These are phyloP conservation scores for Pelargonium exstipulatum DNA, from an alignment of 441 rosid species.

Conservation along the genomic window DNA sequence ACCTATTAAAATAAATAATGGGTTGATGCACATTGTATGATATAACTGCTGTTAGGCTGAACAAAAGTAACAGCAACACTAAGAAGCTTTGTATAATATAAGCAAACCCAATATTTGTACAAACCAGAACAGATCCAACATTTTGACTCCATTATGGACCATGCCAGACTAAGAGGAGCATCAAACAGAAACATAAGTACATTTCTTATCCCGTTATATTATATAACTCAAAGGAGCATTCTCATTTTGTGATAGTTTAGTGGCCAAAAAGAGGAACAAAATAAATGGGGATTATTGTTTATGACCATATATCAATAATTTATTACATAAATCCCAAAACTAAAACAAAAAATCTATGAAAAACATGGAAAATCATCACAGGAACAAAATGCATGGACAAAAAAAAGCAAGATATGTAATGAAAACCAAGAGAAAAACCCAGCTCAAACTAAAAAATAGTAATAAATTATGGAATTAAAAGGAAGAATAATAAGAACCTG, in stretches of 20 bases:
- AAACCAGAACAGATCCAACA: not conserved
- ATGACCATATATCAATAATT: not conserved
- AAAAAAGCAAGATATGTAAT: not conserved
- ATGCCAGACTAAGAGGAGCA: too few species aligned
- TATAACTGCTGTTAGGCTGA: not conserved
- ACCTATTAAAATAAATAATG: slow-evolving; percentile 42
- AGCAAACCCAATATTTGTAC: too few species aligned
- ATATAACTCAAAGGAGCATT: not conserved
- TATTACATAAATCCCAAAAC: not conserved
- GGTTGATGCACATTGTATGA: not conserved
- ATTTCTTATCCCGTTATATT: not conserved
- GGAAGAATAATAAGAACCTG: not conserved
- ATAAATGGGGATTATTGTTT: not conserved
- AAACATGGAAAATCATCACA: not conserved
- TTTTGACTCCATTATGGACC: not conserved
- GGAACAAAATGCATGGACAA: not conserved
- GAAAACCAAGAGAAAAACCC: not conserved
- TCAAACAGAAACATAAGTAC: not conserved
- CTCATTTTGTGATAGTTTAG: not conserved
- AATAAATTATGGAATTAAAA: not conserved
- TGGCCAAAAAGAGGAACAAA: too few species aligned
- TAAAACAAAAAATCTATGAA: not conserved
- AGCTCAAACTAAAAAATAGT: not conserved
- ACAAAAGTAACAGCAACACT: not conserved
- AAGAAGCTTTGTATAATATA: too few species aligned